phyloP scores from a whole-genome alignment of 208 protist species.

The Leishmania guyanensis region DNA sequence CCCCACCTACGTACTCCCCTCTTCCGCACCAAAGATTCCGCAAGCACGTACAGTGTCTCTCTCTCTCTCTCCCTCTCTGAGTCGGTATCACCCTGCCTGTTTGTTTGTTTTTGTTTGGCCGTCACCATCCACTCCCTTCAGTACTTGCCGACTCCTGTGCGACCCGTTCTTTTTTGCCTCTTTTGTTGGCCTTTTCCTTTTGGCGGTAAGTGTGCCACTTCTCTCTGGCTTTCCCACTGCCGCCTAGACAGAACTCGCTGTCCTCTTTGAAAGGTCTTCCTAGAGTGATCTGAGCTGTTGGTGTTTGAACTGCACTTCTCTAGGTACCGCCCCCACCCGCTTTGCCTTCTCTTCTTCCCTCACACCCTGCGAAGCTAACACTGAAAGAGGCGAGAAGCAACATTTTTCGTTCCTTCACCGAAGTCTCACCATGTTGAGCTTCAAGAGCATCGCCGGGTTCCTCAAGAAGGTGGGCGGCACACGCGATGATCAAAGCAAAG shows the following conservation, averaged over 20 bases:
- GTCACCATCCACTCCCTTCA: not conserved
- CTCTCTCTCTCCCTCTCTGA: constrained; percentile 8
- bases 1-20: not conserved
- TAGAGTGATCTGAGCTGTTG: not conserved
- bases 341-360: not conserved
- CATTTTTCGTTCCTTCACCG: not conserved
- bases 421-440: constrained; percentile 47
- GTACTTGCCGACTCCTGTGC: not conserved
- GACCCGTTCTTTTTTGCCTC: constrained; percentile 5
- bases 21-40: not conserved
- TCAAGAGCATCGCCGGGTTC: constrained; percentile 55
- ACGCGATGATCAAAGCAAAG: constrained; percentile 21
- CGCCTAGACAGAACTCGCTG: not conserved
- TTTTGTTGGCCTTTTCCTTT: constrained; percentile 10
- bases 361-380: not conserved
- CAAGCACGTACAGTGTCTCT: not conserved
- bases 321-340: not conserved
- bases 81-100: not conserved
- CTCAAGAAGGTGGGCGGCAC: constrained; percentile 52
- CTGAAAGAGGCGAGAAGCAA: not conserved
- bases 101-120: not conserved
- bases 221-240: not conserved
- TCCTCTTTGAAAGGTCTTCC: not conserved
- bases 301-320: not conserved
- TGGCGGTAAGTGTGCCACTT: not conserved